phyloP scores from a whole-genome alignment of 2,329 filamentous ascomycete species.

The Diatrype stigma region DNA sequence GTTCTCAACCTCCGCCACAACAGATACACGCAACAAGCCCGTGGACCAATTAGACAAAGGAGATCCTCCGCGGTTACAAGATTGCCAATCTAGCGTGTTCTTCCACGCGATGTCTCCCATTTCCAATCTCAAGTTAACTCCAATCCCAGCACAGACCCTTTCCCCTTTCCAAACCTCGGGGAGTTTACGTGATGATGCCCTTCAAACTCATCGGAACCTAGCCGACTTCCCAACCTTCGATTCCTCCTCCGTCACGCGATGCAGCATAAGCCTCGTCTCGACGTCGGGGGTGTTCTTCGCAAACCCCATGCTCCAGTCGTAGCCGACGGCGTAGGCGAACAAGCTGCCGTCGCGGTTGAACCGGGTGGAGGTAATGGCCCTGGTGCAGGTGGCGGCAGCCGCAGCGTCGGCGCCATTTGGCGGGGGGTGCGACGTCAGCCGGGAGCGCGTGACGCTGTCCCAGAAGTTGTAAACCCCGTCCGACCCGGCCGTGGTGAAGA shows the following conservation, averaged over 20 bases:
- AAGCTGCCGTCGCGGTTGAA: conserved; percentile 59
- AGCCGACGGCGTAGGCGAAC: conserved; percentile 60
- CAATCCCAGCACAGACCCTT: too few relatives aligned
- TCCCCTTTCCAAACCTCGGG: too few relatives aligned
- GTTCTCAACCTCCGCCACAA: neutral
- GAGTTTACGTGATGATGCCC: neutral
- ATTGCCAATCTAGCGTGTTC: conserved; percentile 1
- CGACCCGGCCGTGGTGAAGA: conserved; percentile 29
- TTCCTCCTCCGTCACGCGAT: conserved; percentile 19
- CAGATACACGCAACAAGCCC: conserved; percentile 1
- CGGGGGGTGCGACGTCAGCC: conserved; percentile 50
- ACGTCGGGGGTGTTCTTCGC: conserved; percentile 17
- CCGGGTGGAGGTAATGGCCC: conserved; percentile 57
- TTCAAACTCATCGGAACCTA: too few relatives aligned
- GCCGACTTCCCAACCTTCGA: conserved; percentile 7
- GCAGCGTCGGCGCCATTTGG: conserved; percentile 21
- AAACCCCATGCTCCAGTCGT: conserved; percentile 70
- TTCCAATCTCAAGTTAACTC: neutral
- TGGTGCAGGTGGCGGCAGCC: conserved; percentile 56
- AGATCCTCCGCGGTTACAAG: conserved; percentile 9
- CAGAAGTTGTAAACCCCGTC: conserved; percentile 43
- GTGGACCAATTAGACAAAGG: conserved; percentile 9
- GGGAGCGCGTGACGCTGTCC: conserved; percentile 49
- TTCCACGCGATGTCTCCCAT: neutral
- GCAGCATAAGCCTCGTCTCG: conserved; percentile 25